Evolutionary conservation across 2,329 filamentous ascomycete species (phyloP).

Genomic region (Epicoccum nigrum): DNA sequence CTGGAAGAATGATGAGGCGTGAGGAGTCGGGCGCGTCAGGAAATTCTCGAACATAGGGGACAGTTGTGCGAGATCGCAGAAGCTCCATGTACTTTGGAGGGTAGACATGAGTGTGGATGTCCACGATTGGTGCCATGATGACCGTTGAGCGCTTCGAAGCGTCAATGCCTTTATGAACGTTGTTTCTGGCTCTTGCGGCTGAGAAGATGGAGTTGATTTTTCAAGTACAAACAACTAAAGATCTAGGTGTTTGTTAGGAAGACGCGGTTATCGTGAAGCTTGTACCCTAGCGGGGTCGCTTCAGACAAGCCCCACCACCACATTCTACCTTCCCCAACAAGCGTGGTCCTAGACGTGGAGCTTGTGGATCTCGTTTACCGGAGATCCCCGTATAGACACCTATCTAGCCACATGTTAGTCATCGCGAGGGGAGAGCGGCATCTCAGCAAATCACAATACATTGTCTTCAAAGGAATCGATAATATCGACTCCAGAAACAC

Average conservation of each 20-base stretch:
- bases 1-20: slow-evolving; percentile 70
- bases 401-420: slow-evolving; percentile 12
- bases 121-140: slow-evolving; percentile 55
- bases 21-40: slow-evolving; percentile 58
- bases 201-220: background rate
- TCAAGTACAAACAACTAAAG: background rate
- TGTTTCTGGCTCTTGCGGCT: background rate
- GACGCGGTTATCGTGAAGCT: slow-evolving; percentile 19
- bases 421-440: background rate
- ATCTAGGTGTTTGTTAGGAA: background rate
- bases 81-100: slow-evolving; percentile 65
- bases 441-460: background rate
- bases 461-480: no score
- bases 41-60: slow-evolving; percentile 75
- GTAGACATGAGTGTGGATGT: slow-evolving; percentile 69
- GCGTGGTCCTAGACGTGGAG: slow-evolving; percentile 24
- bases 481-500: no score
- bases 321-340: slow-evolving; percentile 43
- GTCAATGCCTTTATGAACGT: background rate
- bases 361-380: no score
- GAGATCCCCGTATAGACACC: slow-evolving; percentile 22
- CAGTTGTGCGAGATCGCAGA: slow-evolving; percentile 61
- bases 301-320: slow-evolving; percentile 28
- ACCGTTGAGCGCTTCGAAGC: background rate
- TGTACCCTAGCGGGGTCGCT: slow-evolving; percentile 30